Evolutionary conservation across 176 grass and related monocot genomes (phyloP).

Genomic region (Cymbopogon citratus): DNA sequence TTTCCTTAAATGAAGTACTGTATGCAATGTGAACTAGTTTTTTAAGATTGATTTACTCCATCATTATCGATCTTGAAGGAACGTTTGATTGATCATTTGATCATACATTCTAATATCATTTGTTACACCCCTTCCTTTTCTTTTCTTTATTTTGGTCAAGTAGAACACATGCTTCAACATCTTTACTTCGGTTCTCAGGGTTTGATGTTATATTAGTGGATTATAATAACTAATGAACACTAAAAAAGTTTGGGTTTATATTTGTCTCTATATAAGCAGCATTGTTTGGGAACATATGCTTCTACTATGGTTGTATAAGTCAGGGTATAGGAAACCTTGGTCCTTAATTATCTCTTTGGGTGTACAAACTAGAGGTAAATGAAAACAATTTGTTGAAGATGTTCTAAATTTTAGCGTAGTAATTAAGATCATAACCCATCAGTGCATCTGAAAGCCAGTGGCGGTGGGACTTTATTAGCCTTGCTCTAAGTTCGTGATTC

Average conservation of each 20-base stretch:
- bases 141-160: background rate
- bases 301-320: background rate
- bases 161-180: background rate
- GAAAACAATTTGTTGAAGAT: background rate
- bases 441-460: background rate
- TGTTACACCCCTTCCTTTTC: background rate
- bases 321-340: background rate
- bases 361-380: background rate
- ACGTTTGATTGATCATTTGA: background rate
- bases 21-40: background rate
- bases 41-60: background rate
- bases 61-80: background rate
- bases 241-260: background rate
- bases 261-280: conserved; percentile 3
- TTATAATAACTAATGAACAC: background rate
- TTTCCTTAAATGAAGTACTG: background rate
- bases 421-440: background rate
- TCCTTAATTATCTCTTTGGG: background rate
- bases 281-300: background rate
- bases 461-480: background rate
- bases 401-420: background rate
- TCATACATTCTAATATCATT: background rate
- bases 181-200: background rate
- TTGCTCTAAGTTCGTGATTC: background rate
- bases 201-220: conserved; percentile 13